Evolutionary conservation across 139 green algal species (phyloP), one percentile per base, ranked within the genome.

Genomic region (Micromonas commoda): DNA sequence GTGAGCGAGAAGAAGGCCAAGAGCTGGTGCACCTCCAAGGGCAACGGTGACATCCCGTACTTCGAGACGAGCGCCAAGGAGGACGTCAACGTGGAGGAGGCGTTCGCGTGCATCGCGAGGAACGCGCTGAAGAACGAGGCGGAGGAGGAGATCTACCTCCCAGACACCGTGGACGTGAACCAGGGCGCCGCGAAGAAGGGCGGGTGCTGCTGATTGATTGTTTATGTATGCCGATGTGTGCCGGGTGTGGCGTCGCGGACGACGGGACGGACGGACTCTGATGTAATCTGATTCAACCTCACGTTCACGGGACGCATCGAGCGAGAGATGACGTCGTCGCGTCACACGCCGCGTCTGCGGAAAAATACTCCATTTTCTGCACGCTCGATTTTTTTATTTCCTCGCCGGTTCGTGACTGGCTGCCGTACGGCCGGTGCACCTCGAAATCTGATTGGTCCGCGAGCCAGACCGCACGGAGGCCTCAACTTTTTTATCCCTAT

Each of bases 11-110:
- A 98, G 84, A 94, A 95, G 81, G 95, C 93, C 3, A 92, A 95
- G 84, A 82, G 87, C 24, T 99, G 96, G 96, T 96, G 91, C 80
- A 82, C 84, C 0, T 74, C 77, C 32, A 98, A 98, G 82, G 92
- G 93, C 38, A 31, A 31, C 21, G 38, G 38, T 9, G 87, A 87
- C 85, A 94, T 97, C 61, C 95, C 96, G 5, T 93, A 97, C 85
- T 98, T 96, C 73, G 95, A 98, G 77, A 97, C 91, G 0, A 95
- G 87, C 16, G 93, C 89, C 24, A 96, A 97, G 88, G 92, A 96
- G 66, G 91, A 96, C 82, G 86, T 91, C 69, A 97, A 97, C 66
- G 94, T 98, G 33, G 92, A 96, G 38, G 80, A 82, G 0, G 95
- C 93, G 0, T 98, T 98, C 84, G 86, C 90, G 34, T 90, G 86